phyloP scores from a whole-genome alignment of 2,329 filamentous ascomycete species.

The Colletotrichum spaethianum region DNA sequence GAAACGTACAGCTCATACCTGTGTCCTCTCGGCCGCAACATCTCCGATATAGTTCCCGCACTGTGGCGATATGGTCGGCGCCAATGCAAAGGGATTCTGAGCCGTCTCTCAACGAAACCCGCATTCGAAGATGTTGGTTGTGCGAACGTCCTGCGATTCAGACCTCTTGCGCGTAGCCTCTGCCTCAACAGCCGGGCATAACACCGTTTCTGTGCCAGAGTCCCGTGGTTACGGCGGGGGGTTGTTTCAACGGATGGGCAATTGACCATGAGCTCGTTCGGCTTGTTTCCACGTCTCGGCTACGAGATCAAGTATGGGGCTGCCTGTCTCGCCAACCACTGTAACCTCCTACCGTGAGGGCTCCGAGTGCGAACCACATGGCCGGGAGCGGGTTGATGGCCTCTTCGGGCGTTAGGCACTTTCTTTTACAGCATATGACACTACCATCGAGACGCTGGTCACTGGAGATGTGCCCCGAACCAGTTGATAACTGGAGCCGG shows the following conservation, averaged over 20 bases:
- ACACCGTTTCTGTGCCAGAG: slow-evolving; percentile 28
- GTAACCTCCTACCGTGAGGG: slow-evolving; percentile 21
- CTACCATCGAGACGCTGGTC: slow-evolving; percentile 26
- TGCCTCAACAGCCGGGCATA: slow-evolving; percentile 21
- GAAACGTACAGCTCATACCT: neutral
- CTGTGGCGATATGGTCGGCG: slow-evolving; percentile 1
- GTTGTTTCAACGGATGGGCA: slow-evolving; percentile 34
- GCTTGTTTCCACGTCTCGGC: too few relatives aligned
- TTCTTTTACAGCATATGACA: slow-evolving; percentile 33
- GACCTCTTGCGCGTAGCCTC: slow-evolving; percentile 8
- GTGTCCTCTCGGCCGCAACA: neutral
- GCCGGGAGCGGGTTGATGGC: slow-evolving; percentile 34
- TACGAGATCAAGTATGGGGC: slow-evolving; percentile 30
- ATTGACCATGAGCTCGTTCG: slow-evolving; percentile 24
- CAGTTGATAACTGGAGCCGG: slow-evolving; percentile 11
- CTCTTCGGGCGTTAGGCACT: slow-evolving; percentile 30
- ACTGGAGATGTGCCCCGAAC: slow-evolving; percentile 8
- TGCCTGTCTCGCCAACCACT: slow-evolving; percentile 19
- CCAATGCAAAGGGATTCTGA: slow-evolving; percentile 10
- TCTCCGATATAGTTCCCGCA: neutral
- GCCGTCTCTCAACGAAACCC: slow-evolving; percentile 15
- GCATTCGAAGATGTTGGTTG: slow-evolving; percentile 4
- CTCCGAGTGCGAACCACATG: slow-evolving; percentile 26
- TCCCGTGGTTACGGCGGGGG: slow-evolving; percentile 31
- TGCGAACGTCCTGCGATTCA: slow-evolving; percentile 18